phyloP scores from a whole-genome alignment of 768 basidiomycete genomes.

The Rhizopogon sp. region DNA sequence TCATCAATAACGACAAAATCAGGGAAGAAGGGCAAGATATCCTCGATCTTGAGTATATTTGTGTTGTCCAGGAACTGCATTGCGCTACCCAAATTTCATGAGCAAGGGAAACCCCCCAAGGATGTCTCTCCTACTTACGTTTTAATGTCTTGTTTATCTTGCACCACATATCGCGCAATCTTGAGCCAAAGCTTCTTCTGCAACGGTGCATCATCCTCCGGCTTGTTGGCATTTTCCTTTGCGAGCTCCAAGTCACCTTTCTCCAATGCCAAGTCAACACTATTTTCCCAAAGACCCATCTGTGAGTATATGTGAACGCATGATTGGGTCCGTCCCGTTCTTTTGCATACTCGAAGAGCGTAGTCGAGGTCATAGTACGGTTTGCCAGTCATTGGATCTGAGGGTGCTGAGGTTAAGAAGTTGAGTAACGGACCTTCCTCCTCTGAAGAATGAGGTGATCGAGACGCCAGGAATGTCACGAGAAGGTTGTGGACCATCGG shows the following conservation, averaged over 20 bases:
- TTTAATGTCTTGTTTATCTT: slow-evolving; percentile 97
- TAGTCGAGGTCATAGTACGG: slow-evolving; percentile 98
- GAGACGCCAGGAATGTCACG: slow-evolving; percentile 76
- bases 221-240: slow-evolving; percentile 92
- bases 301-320: slow-evolving; percentile 97
- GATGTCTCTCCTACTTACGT: slow-evolving; percentile 53
- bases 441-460: slow-evolving; percentile 37
- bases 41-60: slow-evolving; percentile 93
- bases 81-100: slow-evolving; percentile 49
- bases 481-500: slow-evolving; percentile 92
- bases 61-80: slow-evolving; percentile 97
- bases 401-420: slow-evolving; percentile 79
- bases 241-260: slow-evolving; percentile 95
- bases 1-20: slow-evolving; percentile 99
- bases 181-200: slow-evolving; percentile 97
- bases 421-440: slow-evolving; percentile 78
- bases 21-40: slow-evolving; percentile 98
- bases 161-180: slow-evolving; percentile 97
- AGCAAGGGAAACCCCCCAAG: not conserved
- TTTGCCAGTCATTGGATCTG: slow-evolving; percentile 74
- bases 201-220: slow-evolving; percentile 81
- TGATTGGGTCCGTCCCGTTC: slow-evolving; percentile 72
- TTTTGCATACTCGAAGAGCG: slow-evolving; percentile 87
- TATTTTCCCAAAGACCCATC: slow-evolving; percentile 96
- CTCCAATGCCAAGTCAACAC: slow-evolving; percentile 90